Evolutionary conservation across 2,329 filamentous ascomycete species (phyloP), one percentile per base, ranked within the genome.

Genomic region (Lasiodiplodia theobromae): DNA sequence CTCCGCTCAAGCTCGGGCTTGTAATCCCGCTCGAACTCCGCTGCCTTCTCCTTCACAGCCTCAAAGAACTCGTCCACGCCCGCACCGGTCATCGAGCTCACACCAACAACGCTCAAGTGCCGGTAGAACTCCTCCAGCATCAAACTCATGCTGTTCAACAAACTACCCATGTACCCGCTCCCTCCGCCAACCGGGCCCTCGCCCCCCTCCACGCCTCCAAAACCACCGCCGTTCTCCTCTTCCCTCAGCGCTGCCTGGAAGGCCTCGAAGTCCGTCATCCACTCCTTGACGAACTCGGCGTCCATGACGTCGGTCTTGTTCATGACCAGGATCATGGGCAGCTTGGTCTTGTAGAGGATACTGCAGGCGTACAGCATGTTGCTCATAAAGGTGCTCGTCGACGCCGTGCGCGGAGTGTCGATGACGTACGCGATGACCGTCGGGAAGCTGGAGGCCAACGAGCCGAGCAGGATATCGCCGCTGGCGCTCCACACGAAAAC

Each of bases 281-380:
- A 99, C 77, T 98, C 94, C 82, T 95, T 96, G 1, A 94, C 96
- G 76, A 97, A 97, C 31, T 88, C 87, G 0, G 94, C 93, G 75
- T 96, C 92, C 79, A 97, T 93, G 52, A 97, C 93, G 76, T 99
- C 96, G 0, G 94, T 97, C 84, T 99, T 99, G 85, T 99, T 99
- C 86, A 99, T 98, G 12, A 99, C 96, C 8, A 99, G 84, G 66
- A 99, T 96, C 96, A 99, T 99, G 28, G 58, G 67, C 3, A 68
- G 66, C 66, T 68, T 68, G 47, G 66, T 68, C 49, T 68, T 68
- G 96, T 99, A 99, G 18, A 99, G 87, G 72, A 99, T 99, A 70
- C 92, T 97, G 85, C 96, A 98, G 25, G 96, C 96, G 80, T 99
- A 99, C 53, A 99, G 89, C 96, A 99, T 99, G 82, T 99, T 99